phyloP scores from a whole-genome alignment of 805 yeast species.

The Saccharomyces paradoxus region DNA sequence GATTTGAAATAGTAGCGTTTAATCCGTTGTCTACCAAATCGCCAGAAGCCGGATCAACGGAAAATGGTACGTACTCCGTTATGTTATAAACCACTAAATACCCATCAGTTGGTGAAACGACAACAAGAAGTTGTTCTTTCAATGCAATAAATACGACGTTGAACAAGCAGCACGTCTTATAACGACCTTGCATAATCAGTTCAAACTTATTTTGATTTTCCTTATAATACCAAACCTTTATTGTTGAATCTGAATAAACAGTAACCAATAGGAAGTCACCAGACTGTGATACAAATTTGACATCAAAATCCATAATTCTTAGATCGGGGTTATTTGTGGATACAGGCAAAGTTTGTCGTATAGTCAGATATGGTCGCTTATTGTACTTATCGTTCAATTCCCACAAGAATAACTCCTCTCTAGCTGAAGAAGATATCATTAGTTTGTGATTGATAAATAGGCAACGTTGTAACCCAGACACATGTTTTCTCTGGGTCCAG shows the following conservation, averaged over 20 bases:
- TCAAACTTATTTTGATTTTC: slow-evolving; percentile 33
- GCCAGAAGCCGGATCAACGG: slow-evolving; percentile 5
- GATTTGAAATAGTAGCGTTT: neutral
- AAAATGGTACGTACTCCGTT: slow-evolving; percentile 23
- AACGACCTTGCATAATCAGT: slow-evolving; percentile 40
- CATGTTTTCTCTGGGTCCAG: slow-evolving; percentile 71
- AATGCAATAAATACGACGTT: slow-evolving; percentile 43
- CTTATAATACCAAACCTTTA: slow-evolving; percentile 56
- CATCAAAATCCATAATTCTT: slow-evolving; percentile 79
- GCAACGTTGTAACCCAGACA: slow-evolving; percentile 78
- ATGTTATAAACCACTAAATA: slow-evolving; percentile 55
- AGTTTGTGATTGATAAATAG: slow-evolving; percentile 46
- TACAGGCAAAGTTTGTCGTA: slow-evolving; percentile 49
- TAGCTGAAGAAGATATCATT: slow-evolving; percentile 59
- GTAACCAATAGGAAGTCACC: slow-evolving; percentile 38
- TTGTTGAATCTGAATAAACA: slow-evolving; percentile 78
- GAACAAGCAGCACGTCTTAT: slow-evolving; percentile 71
- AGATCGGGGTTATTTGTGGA: slow-evolving; percentile 63
- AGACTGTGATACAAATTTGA: slow-evolving; percentile 29
- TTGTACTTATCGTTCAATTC: slow-evolving; percentile 35
- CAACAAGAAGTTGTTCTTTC: slow-evolving; percentile 29
- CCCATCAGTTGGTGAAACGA: slow-evolving; percentile 81
- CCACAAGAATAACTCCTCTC: slow-evolving; percentile 88
- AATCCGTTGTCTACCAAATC: slow-evolving; percentile 3
- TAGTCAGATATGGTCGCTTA: slow-evolving; percentile 38